These are phyloP conservation scores for Cladosporium austrohemisphaericum DNA, from an alignment of 2,329 filamentous ascomycete genomes.

Conservation along the genomic window DNA sequence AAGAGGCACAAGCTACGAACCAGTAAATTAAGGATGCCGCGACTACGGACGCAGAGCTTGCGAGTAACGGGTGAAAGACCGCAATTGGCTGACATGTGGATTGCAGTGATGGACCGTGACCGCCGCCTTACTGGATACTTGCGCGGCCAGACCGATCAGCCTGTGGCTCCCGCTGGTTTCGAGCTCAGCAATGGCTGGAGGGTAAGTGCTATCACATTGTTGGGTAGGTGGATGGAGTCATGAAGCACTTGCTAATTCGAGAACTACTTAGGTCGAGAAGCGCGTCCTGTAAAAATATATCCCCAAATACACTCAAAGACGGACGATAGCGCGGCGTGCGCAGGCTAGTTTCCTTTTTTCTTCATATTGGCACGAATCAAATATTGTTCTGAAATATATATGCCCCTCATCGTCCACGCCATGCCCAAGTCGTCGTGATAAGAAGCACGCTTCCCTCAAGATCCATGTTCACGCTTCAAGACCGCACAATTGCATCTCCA, in stretches of 20 bases:
- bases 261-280: slow-evolving; percentile 24
- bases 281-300: slow-evolving; percentile 17
- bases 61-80: neutral
- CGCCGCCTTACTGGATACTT: slow-evolving; percentile 58
- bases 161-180: slow-evolving; percentile 58
- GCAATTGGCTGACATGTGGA: slow-evolving; percentile 13
- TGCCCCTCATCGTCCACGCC: no score
- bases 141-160: slow-evolving; percentile 59
- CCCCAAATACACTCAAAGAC: slow-evolving; percentile 5
- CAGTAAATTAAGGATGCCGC: neutral
- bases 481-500: no score
- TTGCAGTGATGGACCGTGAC: slow-evolving; percentile 64
- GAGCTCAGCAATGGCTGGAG: slow-evolving; percentile 66
- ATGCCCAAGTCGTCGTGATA: no score
- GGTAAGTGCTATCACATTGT: slow-evolving; percentile 41
- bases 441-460: no score
- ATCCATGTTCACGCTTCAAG: no score
- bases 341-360: neutral
- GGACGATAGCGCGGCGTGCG: slow-evolving; percentile 11
- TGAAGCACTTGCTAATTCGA: neutral
- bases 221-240: neutral
- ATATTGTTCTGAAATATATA: neutral
- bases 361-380: neutral
- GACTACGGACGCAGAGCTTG: neutral
- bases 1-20: no score